These are phyloP conservation scores for Immersiporthe knoxdaviesiana DNA, from an alignment of 2,329 filamentous ascomycete species.

Conservation along the genomic window DNA sequence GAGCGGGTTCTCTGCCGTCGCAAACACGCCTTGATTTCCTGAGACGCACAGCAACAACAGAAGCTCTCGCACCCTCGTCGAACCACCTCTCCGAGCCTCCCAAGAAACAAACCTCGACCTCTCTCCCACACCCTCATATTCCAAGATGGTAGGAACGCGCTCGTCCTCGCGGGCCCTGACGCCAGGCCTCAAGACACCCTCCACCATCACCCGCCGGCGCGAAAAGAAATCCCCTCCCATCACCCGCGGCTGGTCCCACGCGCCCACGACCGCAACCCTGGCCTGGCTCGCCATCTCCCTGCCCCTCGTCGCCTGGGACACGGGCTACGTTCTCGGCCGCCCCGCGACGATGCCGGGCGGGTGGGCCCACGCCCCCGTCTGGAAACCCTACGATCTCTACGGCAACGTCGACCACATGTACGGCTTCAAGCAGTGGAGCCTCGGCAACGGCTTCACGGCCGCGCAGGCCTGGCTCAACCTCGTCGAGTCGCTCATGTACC, in stretches of 20 bases:
- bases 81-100: too few species aligned
- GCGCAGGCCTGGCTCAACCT: slow-evolving; percentile 64
- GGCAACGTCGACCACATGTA: slow-evolving; percentile 80
- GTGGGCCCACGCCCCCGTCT: slow-evolving; percentile 71
- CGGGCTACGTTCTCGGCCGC: slow-evolving; percentile 75
- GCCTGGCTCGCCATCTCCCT: slow-evolving; percentile 76
- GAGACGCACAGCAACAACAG: background rate
- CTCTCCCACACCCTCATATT: background rate
- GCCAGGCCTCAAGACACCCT: slow-evolving; percentile 21
- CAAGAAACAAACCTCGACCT: background rate
- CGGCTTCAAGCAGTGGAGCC: slow-evolving; percentile 72
- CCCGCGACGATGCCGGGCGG: slow-evolving; percentile 84
- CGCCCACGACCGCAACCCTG: slow-evolving; percentile 52
- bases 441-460: slow-evolving; percentile 72
- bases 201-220: slow-evolving; percentile 1
- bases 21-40: background rate
- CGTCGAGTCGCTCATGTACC: slow-evolving; percentile 42
- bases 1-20: background rate
- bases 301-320: slow-evolving; percentile 82
- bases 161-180: slow-evolving; percentile 24
- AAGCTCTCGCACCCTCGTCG: background rate
- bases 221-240: slow-evolving; percentile 1
- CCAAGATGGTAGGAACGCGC: slow-evolving; percentile 29
- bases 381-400: slow-evolving; percentile 79
- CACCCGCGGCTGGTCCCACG: slow-evolving; percentile 46